Evolutionary conservation across 1,139 yeast species (phyloP), one percentile per base, ranked within the genome.

Genomic region (Hanseniaspora sp.): DNA sequence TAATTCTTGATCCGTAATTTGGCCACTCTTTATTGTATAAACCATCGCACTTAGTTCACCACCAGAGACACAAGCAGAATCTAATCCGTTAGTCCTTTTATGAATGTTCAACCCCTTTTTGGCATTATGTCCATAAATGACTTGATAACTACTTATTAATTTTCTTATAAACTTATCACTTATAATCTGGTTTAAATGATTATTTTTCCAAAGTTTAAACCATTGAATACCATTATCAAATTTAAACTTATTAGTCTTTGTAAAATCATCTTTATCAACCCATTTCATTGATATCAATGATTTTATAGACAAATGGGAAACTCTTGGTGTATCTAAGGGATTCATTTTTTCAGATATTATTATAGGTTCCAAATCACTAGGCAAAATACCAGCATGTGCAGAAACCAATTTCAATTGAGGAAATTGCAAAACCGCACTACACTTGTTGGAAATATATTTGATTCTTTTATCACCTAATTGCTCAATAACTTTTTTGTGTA

Each of bases 121-220:
- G 4, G 96, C 95, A 66, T 86, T 95, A 64, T 90, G 97, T 0
- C 97, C 97, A 64, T 90, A 90, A 62, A 79, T 80, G 1, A 87
- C 90, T n/a, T 65, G 62, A 3, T 43, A 42, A 4, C 37, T 18
- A 30, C 43, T 39, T 12, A 35, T 7, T 5, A 17, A 1, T 15
- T 33, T 34, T 6, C 29, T 64, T 63, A 58, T 73, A 72, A 28
- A 2, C 3, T 29, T 15, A 30, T 38, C 39, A 11, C n/a, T 7
- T 11, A 34, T n/a, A 9, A 34, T n/a, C 12, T 34, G 18, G 2
- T 15, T 43, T 17, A 49, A n/a, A 17, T 15, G 12, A 15, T 55
- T 55, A 17, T 56, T 53, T 18, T 61, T 60, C 69, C 69, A 66
- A 34, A 65, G 48, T 47, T 62, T 61, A 58, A 59, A 64, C 69